Percentiles rank a stretch among this genome's conserved stretches.
Evolutionary conservation across 768 basidiomycete species (phyloP).

Genomic region (Rhodosporidiobolus sp.): DNA sequence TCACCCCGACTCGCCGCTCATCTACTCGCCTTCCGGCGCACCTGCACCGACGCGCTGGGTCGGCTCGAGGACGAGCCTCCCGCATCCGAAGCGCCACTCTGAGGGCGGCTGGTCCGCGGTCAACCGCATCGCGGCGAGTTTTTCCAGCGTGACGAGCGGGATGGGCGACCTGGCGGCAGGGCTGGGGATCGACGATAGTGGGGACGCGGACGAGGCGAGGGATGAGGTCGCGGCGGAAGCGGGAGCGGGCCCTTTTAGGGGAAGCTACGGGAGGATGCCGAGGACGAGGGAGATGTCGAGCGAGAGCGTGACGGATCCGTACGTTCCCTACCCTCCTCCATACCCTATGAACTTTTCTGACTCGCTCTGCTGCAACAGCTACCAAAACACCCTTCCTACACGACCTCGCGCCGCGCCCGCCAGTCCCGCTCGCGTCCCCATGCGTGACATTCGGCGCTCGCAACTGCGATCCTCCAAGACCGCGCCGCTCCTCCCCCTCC

Average conservation of each 20-base stretch:
- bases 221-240: neutral
- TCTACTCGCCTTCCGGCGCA: neutral
- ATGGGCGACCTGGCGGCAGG: neutral
- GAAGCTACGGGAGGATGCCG: neutral
- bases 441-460: conserved; percentile 1
- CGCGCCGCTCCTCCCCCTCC: neutral
- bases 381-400: neutral
- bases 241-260: neutral
- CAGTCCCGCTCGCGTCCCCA: neutral
- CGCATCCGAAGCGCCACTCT: neutral
- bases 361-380: neutral
- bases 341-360: too few species aligned
- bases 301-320: conserved; percentile 13
- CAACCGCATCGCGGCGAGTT: conserved; percentile 8
- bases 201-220: neutral
- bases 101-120: neutral
- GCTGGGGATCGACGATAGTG: neutral
- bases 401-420: neutral
- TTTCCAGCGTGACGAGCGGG: neutral
- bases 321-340: neutral
- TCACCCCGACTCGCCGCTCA: conserved; percentile 1
- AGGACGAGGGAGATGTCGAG: conserved; percentile 4
- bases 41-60: neutral
- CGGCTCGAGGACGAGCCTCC: neutral
- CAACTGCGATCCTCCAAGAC: neutral